Evolutionary conservation across 2,329 filamentous ascomycete genomes (phyloP).

Genomic region (Scytalidium sp.): DNA sequence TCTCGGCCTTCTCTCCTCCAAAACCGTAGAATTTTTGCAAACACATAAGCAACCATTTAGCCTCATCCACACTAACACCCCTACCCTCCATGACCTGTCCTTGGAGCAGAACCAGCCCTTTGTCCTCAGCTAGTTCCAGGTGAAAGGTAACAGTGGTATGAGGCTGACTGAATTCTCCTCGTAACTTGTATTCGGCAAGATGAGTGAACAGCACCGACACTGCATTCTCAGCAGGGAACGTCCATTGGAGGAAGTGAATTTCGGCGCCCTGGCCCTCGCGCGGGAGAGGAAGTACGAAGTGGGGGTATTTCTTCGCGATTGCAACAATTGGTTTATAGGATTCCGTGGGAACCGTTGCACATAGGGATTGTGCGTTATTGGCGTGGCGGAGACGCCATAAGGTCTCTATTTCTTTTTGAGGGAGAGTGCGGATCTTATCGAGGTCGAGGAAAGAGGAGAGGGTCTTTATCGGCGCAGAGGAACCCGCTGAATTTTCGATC

Average conservation of each 20-base stretch:
- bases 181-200: constrained; percentile 86
- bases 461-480: constrained; percentile 44
- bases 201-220: constrained; percentile 89
- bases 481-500: constrained; percentile 23
- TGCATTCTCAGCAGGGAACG: constrained; percentile 70
- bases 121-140: constrained; percentile 69
- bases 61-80: constrained; percentile 76
- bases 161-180: constrained; percentile 84
- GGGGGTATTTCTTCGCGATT: constrained; percentile 72
- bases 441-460: constrained; percentile 74
- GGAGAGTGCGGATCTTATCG: constrained; percentile 69
- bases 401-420: constrained; percentile 76
- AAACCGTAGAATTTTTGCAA: constrained; percentile 90
- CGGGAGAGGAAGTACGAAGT: constrained; percentile 88
- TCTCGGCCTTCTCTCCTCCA: constrained; percentile 49
- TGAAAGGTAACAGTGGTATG: constrained; percentile 96
- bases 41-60: constrained; percentile 87
- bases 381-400: constrained; percentile 91
- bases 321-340: constrained; percentile 72
- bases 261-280: constrained; percentile 70
- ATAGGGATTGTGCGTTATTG: constrained; percentile 69
- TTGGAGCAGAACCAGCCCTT: constrained; percentile 82
- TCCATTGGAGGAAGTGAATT: constrained; percentile 96
- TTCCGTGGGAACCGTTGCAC: constrained; percentile 71
- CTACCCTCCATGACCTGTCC: constrained; percentile 73